Evolutionary conservation across 345 rosid genomes (phyloP).

Genomic region (Cardamine occulta): DNA sequence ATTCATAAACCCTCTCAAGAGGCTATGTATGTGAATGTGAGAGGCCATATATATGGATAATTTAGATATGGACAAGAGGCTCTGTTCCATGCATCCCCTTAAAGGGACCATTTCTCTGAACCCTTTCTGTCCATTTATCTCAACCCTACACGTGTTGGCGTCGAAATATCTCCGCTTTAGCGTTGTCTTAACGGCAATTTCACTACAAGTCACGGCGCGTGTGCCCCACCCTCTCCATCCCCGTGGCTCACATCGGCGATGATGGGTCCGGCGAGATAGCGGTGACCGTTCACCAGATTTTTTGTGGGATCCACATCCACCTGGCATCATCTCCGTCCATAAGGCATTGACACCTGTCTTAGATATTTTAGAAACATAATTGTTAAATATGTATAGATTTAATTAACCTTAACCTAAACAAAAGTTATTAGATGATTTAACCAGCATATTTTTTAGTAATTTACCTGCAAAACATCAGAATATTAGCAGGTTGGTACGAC

Average conservation of each 20-base stretch:
- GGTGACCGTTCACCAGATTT: constrained; percentile 41
- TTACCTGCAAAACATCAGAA: background rate
- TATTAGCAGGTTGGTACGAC: background rate
- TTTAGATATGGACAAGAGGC: constrained; percentile 23
- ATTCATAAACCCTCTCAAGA: constrained; percentile 21
- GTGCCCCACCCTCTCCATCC: constrained; percentile 25
- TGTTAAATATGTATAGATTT: background rate
- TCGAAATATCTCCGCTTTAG: constrained; percentile 27
- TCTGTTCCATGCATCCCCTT: constrained; percentile 41
- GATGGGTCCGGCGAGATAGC: constrained; percentile 37
- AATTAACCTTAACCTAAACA: constrained; percentile 10
- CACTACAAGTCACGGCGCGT: constrained; percentile 37
- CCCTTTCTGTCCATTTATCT: constrained; percentile 34
- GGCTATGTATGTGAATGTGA: constrained; percentile 14
- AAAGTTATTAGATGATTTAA: background rate
- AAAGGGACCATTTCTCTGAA: constrained; percentile 40
- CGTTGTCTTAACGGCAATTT: constrained; percentile 45
- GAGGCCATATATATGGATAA: constrained; percentile 24
- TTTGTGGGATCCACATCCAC: constrained; percentile 29
- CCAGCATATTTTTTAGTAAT: constrained; percentile 2
- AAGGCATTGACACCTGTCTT: background rate
- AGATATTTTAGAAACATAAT: background rate
- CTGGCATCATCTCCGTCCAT: constrained; percentile 7
- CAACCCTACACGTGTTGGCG: constrained; percentile 35
- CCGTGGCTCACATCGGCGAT: constrained; percentile 22